phyloP scores from a whole-genome alignment of 2,329 filamentous ascomycete species.

The Penicillium freii region DNA sequence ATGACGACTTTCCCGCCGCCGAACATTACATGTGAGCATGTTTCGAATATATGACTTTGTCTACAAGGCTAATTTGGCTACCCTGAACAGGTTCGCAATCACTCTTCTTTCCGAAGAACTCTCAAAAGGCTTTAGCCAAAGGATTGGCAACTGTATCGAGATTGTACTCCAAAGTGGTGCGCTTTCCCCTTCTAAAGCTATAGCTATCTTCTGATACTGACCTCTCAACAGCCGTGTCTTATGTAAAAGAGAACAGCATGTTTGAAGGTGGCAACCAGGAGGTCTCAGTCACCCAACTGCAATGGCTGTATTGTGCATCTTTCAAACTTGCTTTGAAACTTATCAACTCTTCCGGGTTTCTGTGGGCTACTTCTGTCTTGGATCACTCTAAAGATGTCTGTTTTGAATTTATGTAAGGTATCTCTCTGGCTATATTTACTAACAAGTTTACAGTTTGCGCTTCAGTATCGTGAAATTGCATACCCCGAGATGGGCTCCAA shows the following conservation, averaged over 20 bases:
- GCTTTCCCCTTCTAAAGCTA: not conserved
- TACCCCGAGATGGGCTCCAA: not conserved
- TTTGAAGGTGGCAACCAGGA: not conserved
- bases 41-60: no score
- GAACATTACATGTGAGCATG: constrained; percentile 5
- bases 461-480: not conserved
- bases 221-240: not conserved
- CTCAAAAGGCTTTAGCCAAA: not conserved
- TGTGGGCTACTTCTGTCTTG: not conserved
- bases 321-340: not conserved
- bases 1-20: not conserved
- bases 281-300: constrained; percentile 1
- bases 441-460: not conserved
- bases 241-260: not conserved
- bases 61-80: not conserved
- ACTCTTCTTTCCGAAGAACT: not conserved
- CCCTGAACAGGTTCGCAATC: not conserved
- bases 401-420: not conserved
- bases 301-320: constrained; percentile 1
- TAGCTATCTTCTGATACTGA: not conserved
- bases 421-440: not conserved
- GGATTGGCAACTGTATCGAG: not conserved
- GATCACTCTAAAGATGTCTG: constrained; percentile 3
- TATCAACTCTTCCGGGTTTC: not conserved
- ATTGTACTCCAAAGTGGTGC: not conserved